Conservation (phyloP, 495 filamentous ascomycete species). For the Penicillium tannophilum region DNA sequence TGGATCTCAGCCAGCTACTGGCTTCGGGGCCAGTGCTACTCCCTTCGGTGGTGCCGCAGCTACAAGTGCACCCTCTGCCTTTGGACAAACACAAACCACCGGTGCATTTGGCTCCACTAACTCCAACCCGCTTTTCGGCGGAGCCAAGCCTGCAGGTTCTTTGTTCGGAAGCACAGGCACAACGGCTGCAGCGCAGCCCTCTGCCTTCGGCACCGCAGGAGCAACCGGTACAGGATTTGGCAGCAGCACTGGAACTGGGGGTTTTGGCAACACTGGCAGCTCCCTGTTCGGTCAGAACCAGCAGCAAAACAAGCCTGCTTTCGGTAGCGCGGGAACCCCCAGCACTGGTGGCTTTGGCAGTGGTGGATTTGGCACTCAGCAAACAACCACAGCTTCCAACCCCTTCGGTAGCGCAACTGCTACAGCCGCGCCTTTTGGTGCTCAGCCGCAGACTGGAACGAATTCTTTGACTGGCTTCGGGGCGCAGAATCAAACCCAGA, state of each 20-base stretch:
- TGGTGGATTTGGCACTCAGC: constrained; percentile 43
- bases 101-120: constrained; percentile 52
- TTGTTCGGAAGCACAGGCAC: constrained; percentile 40
- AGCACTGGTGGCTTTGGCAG: constrained; percentile 34
- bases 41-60: constrained; percentile 52
- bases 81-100: constrained; percentile 46
- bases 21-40: constrained; percentile 55
- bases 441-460: constrained; percentile 40
- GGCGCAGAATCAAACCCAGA: constrained; percentile 44
- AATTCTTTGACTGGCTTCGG: constrained; percentile 49
- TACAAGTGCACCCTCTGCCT: constrained; percentile 48
- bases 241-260: constrained; percentile 25
- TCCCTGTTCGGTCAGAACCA: constrained; percentile 52
- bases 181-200: constrained; percentile 38
- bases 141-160: constrained; percentile 35
- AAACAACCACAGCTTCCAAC: constrained; percentile 36
- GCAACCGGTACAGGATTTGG: constrained; percentile 39
- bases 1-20: constrained; percentile 42
- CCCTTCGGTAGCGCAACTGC: constrained; percentile 36
- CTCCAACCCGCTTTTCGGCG: constrained; percentile 48
- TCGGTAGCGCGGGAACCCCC: constrained; percentile 41
- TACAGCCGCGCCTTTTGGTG: constrained; percentile 39
- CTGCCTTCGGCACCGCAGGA: constrained; percentile 36
- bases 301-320: constrained; percentile 44
- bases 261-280: constrained; percentile 30